Conservation (phyloP, 768 basidiomycete species). For the Trametes maxima region DNA sequence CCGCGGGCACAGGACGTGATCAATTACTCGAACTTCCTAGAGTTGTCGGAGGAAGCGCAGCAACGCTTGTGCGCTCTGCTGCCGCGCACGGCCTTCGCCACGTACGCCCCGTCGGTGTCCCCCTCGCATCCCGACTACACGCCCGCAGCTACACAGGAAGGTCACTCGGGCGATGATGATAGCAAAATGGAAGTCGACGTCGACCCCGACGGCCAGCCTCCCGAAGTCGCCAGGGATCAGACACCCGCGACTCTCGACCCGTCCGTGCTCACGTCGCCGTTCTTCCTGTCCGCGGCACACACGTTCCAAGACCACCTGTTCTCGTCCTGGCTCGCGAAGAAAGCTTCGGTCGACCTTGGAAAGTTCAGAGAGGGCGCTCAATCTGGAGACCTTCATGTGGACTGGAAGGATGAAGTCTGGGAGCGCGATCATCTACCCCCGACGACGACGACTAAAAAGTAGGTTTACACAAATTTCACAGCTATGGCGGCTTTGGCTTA, state of each 20-base stretch:
- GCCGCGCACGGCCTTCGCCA: constrained; percentile 33
- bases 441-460: neutral
- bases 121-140: constrained; percentile 29
- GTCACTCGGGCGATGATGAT: no score
- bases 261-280: constrained; percentile 50
- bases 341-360: constrained; percentile 44
- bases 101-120: constrained; percentile 24
- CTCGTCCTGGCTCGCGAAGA: constrained; percentile 50
- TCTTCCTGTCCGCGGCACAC: constrained; percentile 54
- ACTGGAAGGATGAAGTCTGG: constrained; percentile 71
- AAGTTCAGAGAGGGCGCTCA: constrained; percentile 47
- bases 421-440: constrained; percentile 41
- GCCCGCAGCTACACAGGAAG: neutral
- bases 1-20: constrained; percentile 22
- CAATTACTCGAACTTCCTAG: constrained; percentile 28
- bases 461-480: neutral
- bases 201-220: neutral
- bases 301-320: constrained; percentile 65
- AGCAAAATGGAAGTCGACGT: constrained; percentile 21
- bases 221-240: neutral
- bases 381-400: constrained; percentile 50
- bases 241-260: constrained; percentile 36
- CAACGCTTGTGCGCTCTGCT: constrained; percentile 30
- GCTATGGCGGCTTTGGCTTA: constrained; percentile 36
- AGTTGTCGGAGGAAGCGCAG: constrained; percentile 32